phyloP scores from a whole-genome alignment of 768 basidiomycete species.

The Cystobasidium onofrii region DNA sequence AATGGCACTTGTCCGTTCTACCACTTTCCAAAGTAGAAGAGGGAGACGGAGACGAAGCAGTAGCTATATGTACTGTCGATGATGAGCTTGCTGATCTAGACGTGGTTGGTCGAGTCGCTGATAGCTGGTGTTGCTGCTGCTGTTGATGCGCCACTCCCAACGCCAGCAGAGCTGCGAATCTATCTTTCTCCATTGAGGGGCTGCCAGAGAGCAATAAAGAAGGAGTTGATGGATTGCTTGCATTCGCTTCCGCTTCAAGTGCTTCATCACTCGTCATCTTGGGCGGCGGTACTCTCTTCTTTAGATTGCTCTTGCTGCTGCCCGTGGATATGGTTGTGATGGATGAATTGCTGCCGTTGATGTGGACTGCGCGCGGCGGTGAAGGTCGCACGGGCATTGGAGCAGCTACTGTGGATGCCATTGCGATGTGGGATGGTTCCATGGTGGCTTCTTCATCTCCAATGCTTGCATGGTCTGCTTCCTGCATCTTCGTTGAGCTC shows the following conservation, averaged over 20 bases:
- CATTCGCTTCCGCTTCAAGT: neutral
- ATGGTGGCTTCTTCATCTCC: neutral
- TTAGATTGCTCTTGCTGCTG: neutral
- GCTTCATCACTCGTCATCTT: neutral
- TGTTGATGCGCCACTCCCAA: conserved; percentile 2
- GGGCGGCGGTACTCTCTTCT: neutral
- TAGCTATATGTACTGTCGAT: too few relatives aligned
- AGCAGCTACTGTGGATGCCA: neutral
- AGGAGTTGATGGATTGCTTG: neutral
- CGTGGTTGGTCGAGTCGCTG: too few relatives aligned
- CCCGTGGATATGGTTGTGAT: too few relatives aligned
- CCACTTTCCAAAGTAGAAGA: too few relatives aligned
- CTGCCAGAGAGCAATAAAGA: neutral
- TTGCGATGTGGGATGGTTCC: neutral
- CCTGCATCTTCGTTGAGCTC: too few relatives aligned
- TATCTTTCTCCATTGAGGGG: neutral
- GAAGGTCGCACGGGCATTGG: neutral
- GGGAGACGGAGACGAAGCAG: too few relatives aligned
- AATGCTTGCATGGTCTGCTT: neutral
- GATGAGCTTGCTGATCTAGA: too few relatives aligned
- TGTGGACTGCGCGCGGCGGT: neutral
- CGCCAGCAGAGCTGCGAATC: neutral
- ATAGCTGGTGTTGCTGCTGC: neutral
- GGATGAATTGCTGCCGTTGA: neutral
- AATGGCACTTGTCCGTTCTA: too few relatives aligned